Percentiles rank a stretch among this genome's conserved stretches.
Conservation (phyloP, 2,329 filamentous ascomycete species). For the Aspergillus brunneoviolaceus region DNA sequence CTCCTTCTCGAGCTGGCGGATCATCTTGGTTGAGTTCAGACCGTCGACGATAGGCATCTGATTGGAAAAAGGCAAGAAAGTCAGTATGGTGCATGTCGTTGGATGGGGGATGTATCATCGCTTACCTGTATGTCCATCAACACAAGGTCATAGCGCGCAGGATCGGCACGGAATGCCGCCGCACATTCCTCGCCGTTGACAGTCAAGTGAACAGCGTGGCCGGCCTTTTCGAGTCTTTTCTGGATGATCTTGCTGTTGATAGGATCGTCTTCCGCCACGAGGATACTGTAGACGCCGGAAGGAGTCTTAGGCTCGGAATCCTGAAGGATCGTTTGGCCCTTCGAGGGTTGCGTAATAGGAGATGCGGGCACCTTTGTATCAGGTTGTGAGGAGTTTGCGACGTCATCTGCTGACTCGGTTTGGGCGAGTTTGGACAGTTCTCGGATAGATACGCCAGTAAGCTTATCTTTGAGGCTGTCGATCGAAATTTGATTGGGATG, state of each 20-base stretch:
- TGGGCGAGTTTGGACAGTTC: no score
- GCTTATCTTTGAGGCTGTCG: no score
- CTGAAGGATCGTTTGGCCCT: no score
- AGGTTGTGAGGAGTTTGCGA: no score
- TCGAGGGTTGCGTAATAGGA: background rate
- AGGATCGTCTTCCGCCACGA: slow-evolving; percentile 86
- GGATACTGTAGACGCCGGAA: slow-evolving; percentile 44
- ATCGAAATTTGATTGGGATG: slow-evolving; percentile 22
- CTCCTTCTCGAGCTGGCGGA: slow-evolving; percentile 68
- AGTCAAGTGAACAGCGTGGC: slow-evolving; percentile 70
- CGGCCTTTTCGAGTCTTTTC: slow-evolving; percentile 75
- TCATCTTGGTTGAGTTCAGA: slow-evolving; percentile 79
- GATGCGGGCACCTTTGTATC: background rate
- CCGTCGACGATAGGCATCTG: slow-evolving; percentile 96
- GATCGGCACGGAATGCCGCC: slow-evolving; percentile 63
- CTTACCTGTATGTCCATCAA: slow-evolving; percentile 92
- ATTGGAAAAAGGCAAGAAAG: slow-evolving; percentile 1
- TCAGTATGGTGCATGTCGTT: background rate
- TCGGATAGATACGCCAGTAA: no score
- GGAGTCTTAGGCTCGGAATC: background rate
- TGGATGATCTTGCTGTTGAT: slow-evolving; percentile 82
- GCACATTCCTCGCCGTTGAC: slow-evolving; percentile 86
- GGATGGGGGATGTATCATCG: slow-evolving; percentile 3
- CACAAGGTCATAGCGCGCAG: slow-evolving; percentile 69
- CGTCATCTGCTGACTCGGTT: no score